Evolutionary conservation across 495 filamentous ascomycete species (phyloP).

Genomic region (Penicillium maclennaniae): DNA sequence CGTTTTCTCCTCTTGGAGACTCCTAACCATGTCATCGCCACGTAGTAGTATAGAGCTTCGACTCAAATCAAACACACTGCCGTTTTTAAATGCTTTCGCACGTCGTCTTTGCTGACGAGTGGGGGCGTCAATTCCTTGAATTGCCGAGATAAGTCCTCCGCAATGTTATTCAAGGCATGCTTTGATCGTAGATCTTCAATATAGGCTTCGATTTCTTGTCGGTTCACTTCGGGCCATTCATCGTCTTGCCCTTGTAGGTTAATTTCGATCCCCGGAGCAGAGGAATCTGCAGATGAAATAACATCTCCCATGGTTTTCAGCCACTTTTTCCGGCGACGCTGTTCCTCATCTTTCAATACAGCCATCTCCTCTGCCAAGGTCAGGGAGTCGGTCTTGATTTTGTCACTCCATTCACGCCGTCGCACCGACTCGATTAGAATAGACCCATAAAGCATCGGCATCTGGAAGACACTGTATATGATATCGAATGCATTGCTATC

Average conservation of each 20-base stretch:
- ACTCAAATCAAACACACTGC: conserved; percentile 83
- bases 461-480: conserved; percentile 67
- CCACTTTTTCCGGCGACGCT: conserved; percentile 86
- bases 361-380: conserved; percentile 89
- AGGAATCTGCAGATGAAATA: conserved; percentile 56
- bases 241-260: conserved; percentile 78
- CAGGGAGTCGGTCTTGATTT: conserved; percentile 78
- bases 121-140: conserved; percentile 59
- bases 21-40: conserved; percentile 73
- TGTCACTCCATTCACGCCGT: conserved; percentile 85
- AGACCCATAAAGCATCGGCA: conserved; percentile 86
- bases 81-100: conserved; percentile 91
- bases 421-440: conserved; percentile 80
- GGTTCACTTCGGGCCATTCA: conserved; percentile 64
- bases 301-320: conserved; percentile 67
- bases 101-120: conserved; percentile 72
- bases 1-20: conserved; percentile 71
- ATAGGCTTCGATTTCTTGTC: conserved; percentile 55
- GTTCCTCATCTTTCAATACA: conserved; percentile 83
- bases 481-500: conserved; percentile 70
- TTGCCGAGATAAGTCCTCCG: conserved; percentile 63
- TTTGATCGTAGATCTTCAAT: conserved; percentile 46
- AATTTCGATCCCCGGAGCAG: conserved; percentile 75
- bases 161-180: conserved; percentile 35
- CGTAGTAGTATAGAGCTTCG: conserved; percentile 75